Evolutionary conservation across 2,329 filamentous ascomycete genomes (phyloP).

Genomic region (Verticillium longisporum): DNA sequence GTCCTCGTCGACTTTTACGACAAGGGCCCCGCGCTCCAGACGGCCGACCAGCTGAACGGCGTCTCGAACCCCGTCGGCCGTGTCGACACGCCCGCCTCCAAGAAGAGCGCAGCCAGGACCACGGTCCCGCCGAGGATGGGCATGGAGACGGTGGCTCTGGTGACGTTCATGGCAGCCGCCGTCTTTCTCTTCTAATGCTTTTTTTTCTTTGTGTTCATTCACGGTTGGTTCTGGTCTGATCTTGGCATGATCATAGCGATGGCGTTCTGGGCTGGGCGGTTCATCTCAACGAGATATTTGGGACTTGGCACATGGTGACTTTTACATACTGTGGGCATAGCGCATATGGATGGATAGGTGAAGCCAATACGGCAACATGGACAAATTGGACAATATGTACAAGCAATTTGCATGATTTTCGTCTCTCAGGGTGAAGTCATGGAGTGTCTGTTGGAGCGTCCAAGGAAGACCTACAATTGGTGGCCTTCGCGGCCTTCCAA

Average conservation of each 20-base stretch:
- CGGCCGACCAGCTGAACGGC: slow-evolving; percentile 62
- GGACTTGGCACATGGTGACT: neutral
- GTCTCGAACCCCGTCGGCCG: slow-evolving; percentile 33
- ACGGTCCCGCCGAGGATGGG: slow-evolving; percentile 11
- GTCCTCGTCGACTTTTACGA: slow-evolving; percentile 78
- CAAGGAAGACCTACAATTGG: no score
- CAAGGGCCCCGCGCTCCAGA: slow-evolving; percentile 60
- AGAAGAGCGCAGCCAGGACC: slow-evolving; percentile 12
- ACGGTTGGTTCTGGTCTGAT: neutral
- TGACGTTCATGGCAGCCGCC: slow-evolving; percentile 34
- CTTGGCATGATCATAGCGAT: neutral
- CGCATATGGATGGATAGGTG: neutral
- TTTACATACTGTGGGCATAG: neutral
- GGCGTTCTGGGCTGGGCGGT: neutral
- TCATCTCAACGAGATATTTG: neutral
- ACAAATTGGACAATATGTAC: no score
- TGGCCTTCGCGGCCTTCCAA: no score
- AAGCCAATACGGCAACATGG: neutral
- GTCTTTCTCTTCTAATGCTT: slow-evolving; percentile 26
- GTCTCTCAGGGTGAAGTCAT: no score
- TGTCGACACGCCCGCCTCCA: slow-evolving; percentile 4
- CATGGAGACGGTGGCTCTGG: slow-evolving; percentile 29
- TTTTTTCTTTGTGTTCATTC: neutral
- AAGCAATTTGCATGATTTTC: no score
- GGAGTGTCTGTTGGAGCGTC: no score